Percentiles rank a stretch among this genome's conserved stretches.
Evolutionary conservation across 2,329 filamentous ascomycete genomes (phyloP).

Genomic region (Colletotrichum plurivorum): DNA sequence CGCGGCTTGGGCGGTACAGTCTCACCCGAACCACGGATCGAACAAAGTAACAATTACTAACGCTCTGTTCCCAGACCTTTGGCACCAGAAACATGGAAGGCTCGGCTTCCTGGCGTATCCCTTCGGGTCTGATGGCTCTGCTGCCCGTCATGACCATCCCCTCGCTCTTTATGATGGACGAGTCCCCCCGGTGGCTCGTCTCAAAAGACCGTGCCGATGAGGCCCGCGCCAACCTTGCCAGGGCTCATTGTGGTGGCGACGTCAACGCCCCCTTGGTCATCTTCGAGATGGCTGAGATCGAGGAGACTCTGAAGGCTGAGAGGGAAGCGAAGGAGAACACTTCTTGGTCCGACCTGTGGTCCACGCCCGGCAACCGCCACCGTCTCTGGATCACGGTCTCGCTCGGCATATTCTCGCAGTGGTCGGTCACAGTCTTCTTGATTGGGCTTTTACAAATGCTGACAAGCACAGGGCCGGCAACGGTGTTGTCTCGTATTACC

Average conservation of each 20-base stretch:
- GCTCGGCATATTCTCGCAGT: conserved; percentile 48
- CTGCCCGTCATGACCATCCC: conserved; percentile 53
- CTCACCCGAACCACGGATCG: background rate
- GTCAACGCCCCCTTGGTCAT: conserved; percentile 33
- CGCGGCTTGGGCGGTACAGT: conserved; percentile 44
- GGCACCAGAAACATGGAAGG: conserved; percentile 56
- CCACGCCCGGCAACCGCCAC: conserved; percentile 48
- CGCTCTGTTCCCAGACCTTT: conserved; percentile 48
- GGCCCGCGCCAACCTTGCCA: conserved; percentile 45
- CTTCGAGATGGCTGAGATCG: conserved; percentile 45
- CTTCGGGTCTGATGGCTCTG: conserved; percentile 62
- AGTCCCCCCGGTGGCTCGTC: conserved; percentile 49
- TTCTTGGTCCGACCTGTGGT: conserved; percentile 35
- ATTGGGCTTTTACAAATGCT: background rate
- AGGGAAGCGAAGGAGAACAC: conserved; percentile 18
- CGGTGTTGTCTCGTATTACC: conserved; percentile 56
- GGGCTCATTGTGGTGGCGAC: conserved; percentile 47
- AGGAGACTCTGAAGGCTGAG: conserved; percentile 41
- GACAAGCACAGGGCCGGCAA: conserved; percentile 36
- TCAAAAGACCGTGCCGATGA: conserved; percentile 46
- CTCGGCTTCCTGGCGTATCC: conserved; percentile 65
- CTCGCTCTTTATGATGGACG: conserved; percentile 46
- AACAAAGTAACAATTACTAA: background rate
- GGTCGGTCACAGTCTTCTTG: conserved; percentile 30
- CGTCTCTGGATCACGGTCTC: conserved; percentile 47